These are phyloP conservation scores for Ormosia emarginata DNA, from an alignment of 306 rosid genomes.

Conservation along the genomic window DNA sequence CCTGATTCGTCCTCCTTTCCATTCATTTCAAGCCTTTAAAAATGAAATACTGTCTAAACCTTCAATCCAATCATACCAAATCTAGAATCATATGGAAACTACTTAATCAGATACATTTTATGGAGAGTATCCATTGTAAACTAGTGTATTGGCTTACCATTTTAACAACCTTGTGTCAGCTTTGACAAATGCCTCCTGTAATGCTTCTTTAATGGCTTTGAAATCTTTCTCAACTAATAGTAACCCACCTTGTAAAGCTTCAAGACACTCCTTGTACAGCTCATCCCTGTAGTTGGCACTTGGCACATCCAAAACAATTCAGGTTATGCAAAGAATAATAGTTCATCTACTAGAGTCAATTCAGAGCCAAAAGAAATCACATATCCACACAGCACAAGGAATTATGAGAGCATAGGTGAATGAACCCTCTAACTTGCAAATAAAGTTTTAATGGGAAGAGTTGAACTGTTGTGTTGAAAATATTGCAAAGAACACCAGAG, in stretches of 20 bases:
- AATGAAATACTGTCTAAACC: constrained; percentile 60
- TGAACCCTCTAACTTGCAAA: neutral
- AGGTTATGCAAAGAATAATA: constrained; percentile 4
- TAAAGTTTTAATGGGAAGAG: neutral
- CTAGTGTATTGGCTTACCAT: constrained; percentile 44
- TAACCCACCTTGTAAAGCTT: constrained; percentile 74
- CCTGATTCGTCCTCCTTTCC: constrained; percentile 82
- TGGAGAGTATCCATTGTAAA: neutral
- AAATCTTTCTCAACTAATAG: constrained; percentile 59
- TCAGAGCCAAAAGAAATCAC: neutral
- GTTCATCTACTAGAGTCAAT: neutral
- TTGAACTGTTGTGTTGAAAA: neutral
- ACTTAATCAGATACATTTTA: constrained; percentile 5
- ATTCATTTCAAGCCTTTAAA: constrained; percentile 81
- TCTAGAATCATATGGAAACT: constrained; percentile 32
- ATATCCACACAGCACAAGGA: neutral
- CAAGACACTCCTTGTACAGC: constrained; percentile 82
- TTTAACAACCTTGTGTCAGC: constrained; percentile 63
- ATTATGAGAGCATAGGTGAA: neutral
- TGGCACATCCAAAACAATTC: constrained; percentile 23
- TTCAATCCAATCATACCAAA: constrained; percentile 38
- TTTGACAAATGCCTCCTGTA: constrained; percentile 65
- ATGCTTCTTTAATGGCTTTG: constrained; percentile 57
- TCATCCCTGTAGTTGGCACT: constrained; percentile 63
- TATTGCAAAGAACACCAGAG: neutral